phyloP scores from a whole-genome alignment of 176 grass and related monocot species.

The Neostapfia colusana region DNA sequence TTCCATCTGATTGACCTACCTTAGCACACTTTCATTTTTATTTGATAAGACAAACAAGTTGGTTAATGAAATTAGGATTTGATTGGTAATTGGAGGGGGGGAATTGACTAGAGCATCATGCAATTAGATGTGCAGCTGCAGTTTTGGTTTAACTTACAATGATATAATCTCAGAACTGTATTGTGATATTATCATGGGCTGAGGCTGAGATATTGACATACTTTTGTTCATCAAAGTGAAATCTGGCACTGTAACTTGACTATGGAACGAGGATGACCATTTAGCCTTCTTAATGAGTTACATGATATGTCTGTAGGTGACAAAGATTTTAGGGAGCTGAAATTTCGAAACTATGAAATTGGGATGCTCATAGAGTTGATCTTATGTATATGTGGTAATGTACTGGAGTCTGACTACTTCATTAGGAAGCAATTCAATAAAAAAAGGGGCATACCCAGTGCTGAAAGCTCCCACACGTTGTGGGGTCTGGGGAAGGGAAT shows the following conservation, averaged over 20 bases:
- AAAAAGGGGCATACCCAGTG: too few relatives aligned
- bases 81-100: not conserved
- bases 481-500: too few relatives aligned
- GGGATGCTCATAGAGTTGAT: too few relatives aligned
- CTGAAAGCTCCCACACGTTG: too few relatives aligned
- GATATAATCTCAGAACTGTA: not conserved
- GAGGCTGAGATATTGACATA: slow-evolving; percentile 10
- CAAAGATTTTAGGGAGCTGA: not conserved
- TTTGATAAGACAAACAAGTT: not conserved
- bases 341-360: too few relatives aligned
- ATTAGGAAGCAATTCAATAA: too few relatives aligned
- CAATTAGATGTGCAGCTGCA: not conserved
- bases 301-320: not conserved
- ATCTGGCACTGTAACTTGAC: slow-evolving; percentile 33
- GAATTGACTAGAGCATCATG: not conserved
- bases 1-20: slow-evolving; percentile 15
- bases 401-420: slow-evolving; percentile 10
- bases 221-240: too few relatives aligned
- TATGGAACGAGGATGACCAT: not conserved
- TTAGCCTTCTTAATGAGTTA: not conserved
- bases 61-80: not conserved
- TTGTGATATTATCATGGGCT: not conserved
- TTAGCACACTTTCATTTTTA: not conserved
- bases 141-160: not conserved
- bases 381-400: not conserved